Conservation (phyloP, 805 yeast genomes). For the Yamadazyma akitaensis region DNA sequence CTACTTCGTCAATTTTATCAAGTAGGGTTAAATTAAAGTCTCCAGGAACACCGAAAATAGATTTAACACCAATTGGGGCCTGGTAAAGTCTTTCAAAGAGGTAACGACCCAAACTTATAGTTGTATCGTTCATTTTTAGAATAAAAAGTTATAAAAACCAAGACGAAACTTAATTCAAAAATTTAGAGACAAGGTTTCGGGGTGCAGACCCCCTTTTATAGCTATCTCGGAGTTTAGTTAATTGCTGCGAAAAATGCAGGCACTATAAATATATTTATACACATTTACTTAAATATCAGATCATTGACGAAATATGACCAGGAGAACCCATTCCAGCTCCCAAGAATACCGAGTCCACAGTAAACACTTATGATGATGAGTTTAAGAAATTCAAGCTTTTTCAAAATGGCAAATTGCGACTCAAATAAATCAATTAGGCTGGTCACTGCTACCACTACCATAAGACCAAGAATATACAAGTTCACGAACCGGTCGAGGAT, state of each 20-base stretch:
- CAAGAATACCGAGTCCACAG: constrained; percentile 78
- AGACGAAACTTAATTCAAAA: too few relatives aligned
- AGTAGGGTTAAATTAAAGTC: constrained; percentile 72
- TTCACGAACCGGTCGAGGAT: constrained; percentile 68
- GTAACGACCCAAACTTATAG: constrained; percentile 69
- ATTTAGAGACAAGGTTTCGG: too few relatives aligned
- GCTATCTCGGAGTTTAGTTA: neutral
- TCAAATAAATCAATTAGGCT: constrained; percentile 53
- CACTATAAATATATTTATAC: neutral
- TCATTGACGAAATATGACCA: constrained; percentile 89
- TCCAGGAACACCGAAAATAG: constrained; percentile 80
- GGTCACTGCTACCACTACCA: constrained; percentile 54
- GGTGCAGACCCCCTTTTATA: neutral
- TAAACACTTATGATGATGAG: constrained; percentile 83
- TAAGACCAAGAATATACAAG: constrained; percentile 62
- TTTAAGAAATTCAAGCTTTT: constrained; percentile 66
- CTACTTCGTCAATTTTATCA: constrained; percentile 71
- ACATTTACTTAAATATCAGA: constrained; percentile 29
- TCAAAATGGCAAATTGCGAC: constrained; percentile 48
- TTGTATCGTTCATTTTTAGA: constrained; percentile 12
- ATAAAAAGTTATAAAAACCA: too few relatives aligned
- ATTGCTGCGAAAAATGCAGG: neutral
- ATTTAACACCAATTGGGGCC: constrained; percentile 51
- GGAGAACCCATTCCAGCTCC: constrained; percentile 84
- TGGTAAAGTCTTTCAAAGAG: constrained; percentile 77